Base-by-base conservation (phyloP, 2,329 filamentous ascomycete species). In the Cadophora sp. region DNA sequence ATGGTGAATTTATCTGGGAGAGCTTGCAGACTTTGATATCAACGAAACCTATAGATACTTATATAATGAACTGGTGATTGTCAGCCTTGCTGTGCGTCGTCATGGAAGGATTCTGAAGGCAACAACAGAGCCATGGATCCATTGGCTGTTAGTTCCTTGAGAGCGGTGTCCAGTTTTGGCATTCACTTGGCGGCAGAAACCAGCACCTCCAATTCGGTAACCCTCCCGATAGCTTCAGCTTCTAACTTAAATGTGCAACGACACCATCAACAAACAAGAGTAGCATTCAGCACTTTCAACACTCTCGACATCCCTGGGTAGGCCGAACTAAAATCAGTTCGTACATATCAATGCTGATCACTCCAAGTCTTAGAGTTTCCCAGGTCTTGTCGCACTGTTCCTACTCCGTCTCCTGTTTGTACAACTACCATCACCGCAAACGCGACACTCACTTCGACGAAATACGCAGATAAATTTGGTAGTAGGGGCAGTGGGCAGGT, bases 51-150 rank as follows among this genome's bases (percentile, higher is more conserved):
- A 22, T 39, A 36, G n/a, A 24, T 36, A 41, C 30, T 39, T 56
- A 22, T 22, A 22, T 20, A 22, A 7, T 22, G 2, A 41, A 20
- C 14, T 20, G 36, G 27, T 18, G 24, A 33, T 18, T 30, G 14
- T 4, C 47, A 50, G 45, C 47, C 59, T 51, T 39, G 59, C 45
- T 51, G 59, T 53, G 59, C 59, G 59, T 51, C 47, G 47, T 62
- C 51, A 62, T 53, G n/a, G 59, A 62, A 48, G 59, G 45, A 62
- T 51, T 39, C 9, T 18, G 59, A 22, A 50, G 48, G 45, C 59
- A 62, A 36, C 58, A 45, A 36, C 58, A 45, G 41, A 20, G 30
- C 9, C 20, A 20, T 50, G 59, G 45, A n/a, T n/a, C n/a, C n/a
- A n/a, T n/a, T n/a, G 18, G 39, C 13, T 51, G 30, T n/a, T 27